Base-by-base conservation (phyloP, 169 alveolate species). In the Cryptosporidium sp. region DNA sequence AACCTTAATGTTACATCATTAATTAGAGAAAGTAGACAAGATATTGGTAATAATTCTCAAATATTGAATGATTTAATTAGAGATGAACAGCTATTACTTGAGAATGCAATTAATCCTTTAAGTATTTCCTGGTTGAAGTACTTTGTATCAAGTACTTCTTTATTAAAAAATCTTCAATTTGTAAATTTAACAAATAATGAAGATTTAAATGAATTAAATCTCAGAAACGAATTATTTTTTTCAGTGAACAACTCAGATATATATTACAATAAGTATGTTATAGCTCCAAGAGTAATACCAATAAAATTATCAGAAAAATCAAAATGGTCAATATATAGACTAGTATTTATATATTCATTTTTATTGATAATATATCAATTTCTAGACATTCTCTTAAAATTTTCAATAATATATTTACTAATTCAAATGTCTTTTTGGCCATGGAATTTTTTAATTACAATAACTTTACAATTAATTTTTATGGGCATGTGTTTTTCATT, bases 351-450 rank as follows among this genome's bases (percentile, higher is more conserved):
- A 16, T 80, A 62, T 29, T 48, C 70, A 62, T 16, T 31, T n/a
- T 10, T 67, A 80, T 80, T 80, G 33, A 21, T 26, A 12, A 42
- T 62, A 16, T 65, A 62, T 65, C 80, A 80, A 29, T 39, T 80
- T 61, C 44, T 60, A 37, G 89, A 80, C 45, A 62, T 67, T 2
- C 12, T 67, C 3, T 62, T 62, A 42, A 80, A 65, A 62, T 45
- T 80, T 21, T 62, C 75, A 21, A 29, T 65, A 42, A 10, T 62
- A 21, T 80, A 65, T 39, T 1, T 80, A 23, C 10, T 80, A 29
- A 80, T 44, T 35, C 89, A 80, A 44, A 42, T 44, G 0, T 31
- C 89, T 5, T 80, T 45, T 62, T 80, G 89, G 89, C 89, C 89
- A 39, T 80, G 89, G 89, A 80, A 80, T 80, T 26, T 80, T 26